phyloP scores from a whole-genome alignment of 164 flowering plant genomes.

The Protea cynaroides region DNA sequence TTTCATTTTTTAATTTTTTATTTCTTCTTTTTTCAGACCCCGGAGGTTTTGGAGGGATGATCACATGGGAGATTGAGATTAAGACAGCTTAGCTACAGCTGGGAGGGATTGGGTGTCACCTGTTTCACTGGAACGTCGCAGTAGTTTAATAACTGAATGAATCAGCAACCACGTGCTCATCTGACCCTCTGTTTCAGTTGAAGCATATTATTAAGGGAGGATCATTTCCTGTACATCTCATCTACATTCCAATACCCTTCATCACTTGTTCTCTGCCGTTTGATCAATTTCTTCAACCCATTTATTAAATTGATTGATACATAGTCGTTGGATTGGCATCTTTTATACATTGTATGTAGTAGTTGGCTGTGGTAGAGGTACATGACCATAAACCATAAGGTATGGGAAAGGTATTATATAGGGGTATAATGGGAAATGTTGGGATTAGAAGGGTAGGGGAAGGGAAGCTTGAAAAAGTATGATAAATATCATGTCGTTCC shows the following conservation, averaged over 20 bases:
- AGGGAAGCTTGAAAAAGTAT: conserved; percentile 13
- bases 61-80: conserved; percentile 51
- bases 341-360: neutral
- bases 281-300: no score
- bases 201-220: neutral
- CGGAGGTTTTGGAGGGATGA: conserved; percentile 25
- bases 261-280: neutral
- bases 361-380: neutral
- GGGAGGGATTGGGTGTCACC: conserved; percentile 32
- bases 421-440: conserved; percentile 1
- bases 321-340: no score
- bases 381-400: no score
- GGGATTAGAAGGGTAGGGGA: conserved; percentile 25
- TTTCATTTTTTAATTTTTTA: neutral
- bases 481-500: conserved; percentile 13
- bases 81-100: conserved; percentile 90
- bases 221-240: neutral
- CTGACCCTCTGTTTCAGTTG: conserved; percentile 19
- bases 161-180: conserved; percentile 78
- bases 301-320: no score
- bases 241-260: neutral
- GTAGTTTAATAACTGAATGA: conserved; percentile 47
- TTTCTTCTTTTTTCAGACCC: conserved; percentile 1
- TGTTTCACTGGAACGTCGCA: conserved; percentile 42
- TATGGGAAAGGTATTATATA: neutral